These are phyloP conservation scores for Eimeria tenella DNA, from an alignment of 169 alveolate genomes.

Conservation along the genomic window DNA sequence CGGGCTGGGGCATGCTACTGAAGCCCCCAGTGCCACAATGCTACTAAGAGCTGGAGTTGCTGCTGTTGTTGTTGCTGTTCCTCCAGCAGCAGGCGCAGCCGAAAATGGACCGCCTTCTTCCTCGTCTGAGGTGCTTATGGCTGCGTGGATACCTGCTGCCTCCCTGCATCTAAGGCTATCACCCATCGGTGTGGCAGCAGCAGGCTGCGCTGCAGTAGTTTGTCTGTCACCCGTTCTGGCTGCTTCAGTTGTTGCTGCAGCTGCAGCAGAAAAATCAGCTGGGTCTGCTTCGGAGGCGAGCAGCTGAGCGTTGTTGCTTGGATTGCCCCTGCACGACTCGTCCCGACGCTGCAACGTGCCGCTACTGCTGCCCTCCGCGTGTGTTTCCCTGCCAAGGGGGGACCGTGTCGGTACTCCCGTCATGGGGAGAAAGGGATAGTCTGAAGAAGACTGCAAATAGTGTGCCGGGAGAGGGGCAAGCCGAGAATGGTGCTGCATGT, in stretches of 20 bases:
- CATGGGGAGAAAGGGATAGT: constrained; percentile 39
- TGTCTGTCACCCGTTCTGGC: neutral
- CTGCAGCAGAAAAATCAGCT: constrained; percentile 44
- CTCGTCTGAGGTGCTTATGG: constrained; percentile 1
- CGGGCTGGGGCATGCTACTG: constrained; percentile 46
- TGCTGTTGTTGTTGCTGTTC: neutral
- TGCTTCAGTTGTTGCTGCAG: neutral
- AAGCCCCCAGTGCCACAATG: constrained; percentile 29
- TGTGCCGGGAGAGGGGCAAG: constrained; percentile 31
- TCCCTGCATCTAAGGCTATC: neutral
- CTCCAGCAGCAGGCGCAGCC: constrained; percentile 23
- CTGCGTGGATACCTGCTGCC: constrained; percentile 19
- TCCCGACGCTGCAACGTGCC: constrained; percentile 37
- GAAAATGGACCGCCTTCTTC: constrained; percentile 8
- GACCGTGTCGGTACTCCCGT: constrained; percentile 57
- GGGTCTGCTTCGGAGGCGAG: constrained; percentile 16
- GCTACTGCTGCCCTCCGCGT: constrained; percentile 20
- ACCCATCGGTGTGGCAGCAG: constrained; percentile 12
- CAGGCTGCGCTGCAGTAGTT: neutral
- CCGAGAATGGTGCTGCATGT: constrained; percentile 39
- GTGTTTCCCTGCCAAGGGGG: constrained; percentile 41
- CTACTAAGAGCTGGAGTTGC: constrained; percentile 10
- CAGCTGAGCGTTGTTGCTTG: neutral
- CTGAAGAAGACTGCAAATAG: constrained; percentile 1
- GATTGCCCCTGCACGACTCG: neutral